A percentile compares a stretch with the other conserved stretches of the same genome.
Conservation (phyloP, 495 filamentous ascomycete genomes). For the Viridothelium virens region DNA sequence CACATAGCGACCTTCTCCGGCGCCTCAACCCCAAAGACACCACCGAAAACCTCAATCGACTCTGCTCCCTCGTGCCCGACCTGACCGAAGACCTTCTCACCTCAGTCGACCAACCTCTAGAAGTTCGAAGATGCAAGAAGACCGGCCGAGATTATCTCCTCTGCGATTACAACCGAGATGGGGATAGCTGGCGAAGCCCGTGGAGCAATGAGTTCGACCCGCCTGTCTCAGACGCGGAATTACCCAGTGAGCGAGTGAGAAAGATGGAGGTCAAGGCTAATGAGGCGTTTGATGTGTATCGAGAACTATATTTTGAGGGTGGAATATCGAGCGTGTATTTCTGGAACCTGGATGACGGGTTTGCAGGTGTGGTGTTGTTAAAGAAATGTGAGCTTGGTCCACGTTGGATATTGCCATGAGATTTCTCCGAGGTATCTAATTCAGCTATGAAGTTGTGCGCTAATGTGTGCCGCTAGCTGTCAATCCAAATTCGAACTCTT, state of each 20-base stretch:
- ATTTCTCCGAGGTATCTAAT: not conserved
- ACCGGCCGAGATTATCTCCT: conserved; percentile 92
- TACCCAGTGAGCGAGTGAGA: conserved; percentile 51
- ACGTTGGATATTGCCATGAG: not conserved
- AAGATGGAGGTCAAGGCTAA: conserved; percentile 91
- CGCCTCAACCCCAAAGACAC: conserved; percentile 92
- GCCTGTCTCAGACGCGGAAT: conserved; percentile 46
- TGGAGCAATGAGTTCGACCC: conserved; percentile 99
- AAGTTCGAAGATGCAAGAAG: conserved; percentile 73
- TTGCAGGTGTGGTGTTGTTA: conserved; percentile 88
- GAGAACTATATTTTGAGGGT: conserved; percentile 96
- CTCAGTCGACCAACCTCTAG: conserved; percentile 91
- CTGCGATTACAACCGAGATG: conserved; percentile 99
- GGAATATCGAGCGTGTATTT: conserved; percentile 93
- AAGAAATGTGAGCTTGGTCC: conserved; percentile 66
- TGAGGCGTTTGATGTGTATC: conserved; percentile 93
- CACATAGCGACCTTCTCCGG: conserved; percentile 86
- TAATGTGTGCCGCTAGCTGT: conserved; percentile 40
- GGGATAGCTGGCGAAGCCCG: conserved; percentile 90
- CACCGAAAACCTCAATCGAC: conserved; percentile 68
- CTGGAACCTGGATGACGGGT: conserved; percentile 98
- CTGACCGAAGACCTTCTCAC: conserved; percentile 96
- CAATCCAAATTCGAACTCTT: conserved; percentile 50
- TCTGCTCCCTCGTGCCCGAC: conserved; percentile 79
- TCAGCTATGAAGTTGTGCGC: not conserved